A percentile compares a stretch with the other conserved stretches of the same genome.
phyloP scores from a whole-genome alignment of 441 rosid genomes.

The Omphalea diandra region DNA sequence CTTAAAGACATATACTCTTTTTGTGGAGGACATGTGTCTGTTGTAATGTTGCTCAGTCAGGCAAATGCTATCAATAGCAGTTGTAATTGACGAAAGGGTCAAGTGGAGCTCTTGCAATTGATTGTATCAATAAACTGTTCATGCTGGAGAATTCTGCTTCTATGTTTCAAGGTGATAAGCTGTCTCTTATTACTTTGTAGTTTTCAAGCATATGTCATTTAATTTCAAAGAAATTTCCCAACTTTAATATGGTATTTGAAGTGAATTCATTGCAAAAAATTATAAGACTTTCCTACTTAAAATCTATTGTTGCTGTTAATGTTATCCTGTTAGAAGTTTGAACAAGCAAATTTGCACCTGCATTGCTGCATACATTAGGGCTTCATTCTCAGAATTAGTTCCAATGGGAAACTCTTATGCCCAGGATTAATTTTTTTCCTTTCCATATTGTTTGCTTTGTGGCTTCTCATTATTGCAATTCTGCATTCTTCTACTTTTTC shows the following conservation, averaged over 20 bases:
- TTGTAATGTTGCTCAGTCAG: too few species aligned
- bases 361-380: background rate
- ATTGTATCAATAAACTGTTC: conserved; percentile 74
- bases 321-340: background rate
- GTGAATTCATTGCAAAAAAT: background rate
- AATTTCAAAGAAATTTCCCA: background rate
- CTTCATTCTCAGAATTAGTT: background rate
- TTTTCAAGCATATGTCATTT: background rate
- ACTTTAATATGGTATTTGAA: background rate
- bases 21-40: too few species aligned
- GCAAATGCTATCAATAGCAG: conserved; percentile 78
- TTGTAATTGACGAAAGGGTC: conserved; percentile 94
- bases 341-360: background rate
- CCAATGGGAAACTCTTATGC: background rate
- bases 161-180: conserved; percentile 82
- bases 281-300: background rate
- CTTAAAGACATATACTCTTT: too few species aligned
- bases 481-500: background rate
- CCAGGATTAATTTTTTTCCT: background rate
- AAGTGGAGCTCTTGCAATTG: conserved; percentile 93
- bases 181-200: background rate
- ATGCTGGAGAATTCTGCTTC: conserved; percentile 89
- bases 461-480: background rate
- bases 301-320: background rate
- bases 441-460: background rate